phyloP scores from a whole-genome alignment of 306 rosid genomes.

The Aeschynomene evenia region DNA sequence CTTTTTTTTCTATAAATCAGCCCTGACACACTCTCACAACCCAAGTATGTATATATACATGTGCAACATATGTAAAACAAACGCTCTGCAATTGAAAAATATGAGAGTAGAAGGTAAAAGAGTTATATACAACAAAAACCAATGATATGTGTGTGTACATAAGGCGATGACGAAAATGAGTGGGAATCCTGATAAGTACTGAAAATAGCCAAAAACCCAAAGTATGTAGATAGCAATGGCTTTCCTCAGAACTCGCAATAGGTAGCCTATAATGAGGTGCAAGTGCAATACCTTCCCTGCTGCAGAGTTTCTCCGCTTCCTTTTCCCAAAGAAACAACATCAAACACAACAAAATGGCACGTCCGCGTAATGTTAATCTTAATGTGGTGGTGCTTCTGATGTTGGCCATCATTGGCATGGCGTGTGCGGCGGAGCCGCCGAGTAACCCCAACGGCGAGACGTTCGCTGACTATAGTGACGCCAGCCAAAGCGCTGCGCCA shows the following conservation, averaged over 20 bases:
- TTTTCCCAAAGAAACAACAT: neutral
- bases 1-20: too few relatives aligned
- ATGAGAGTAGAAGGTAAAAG: too few relatives aligned
- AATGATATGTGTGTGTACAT: too few relatives aligned
- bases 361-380: slow-evolving; percentile 43
- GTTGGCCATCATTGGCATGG: slow-evolving; percentile 43
- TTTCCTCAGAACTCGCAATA: neutral
- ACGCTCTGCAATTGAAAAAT: too few relatives aligned
- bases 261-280: neutral
- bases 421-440: slow-evolving; percentile 29
- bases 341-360: slow-evolving; percentile 49
- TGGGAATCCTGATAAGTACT: neutral
- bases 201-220: neutral
- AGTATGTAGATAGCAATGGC: neutral
- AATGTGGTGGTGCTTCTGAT: slow-evolving; percentile 30
- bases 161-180: too few relatives aligned
- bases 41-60: too few relatives aligned
- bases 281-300: too few relatives aligned
- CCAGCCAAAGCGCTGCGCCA: neutral
- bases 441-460: too few relatives aligned
- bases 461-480: neutral
- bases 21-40: too few relatives aligned
- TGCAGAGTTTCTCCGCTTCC: too few relatives aligned
- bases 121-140: too few relatives aligned
- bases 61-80: too few relatives aligned